Evolutionary conservation across 768 basidiomycete species (phyloP).

Genomic region (Mycena chlorophos): DNA sequence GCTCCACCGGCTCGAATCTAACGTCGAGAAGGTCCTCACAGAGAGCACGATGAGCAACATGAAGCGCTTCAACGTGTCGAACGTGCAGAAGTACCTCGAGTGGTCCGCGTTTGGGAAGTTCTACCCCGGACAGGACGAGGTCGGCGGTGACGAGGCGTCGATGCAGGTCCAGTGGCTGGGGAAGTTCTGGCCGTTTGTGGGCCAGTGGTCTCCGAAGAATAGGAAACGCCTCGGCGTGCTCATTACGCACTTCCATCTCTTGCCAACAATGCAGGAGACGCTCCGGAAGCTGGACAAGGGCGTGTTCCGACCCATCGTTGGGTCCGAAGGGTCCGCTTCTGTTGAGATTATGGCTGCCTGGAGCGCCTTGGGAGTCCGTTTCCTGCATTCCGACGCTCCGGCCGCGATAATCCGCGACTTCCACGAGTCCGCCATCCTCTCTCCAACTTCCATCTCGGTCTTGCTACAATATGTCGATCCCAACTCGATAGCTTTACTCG

Average conservation of each 20-base stretch:
- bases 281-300: conserved; percentile 14
- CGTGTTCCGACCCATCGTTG: conserved; percentile 11
- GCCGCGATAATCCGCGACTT: neutral
- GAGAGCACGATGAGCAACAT: conserved; percentile 4
- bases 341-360: conserved; percentile 7
- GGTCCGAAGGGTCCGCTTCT: neutral
- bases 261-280: conserved; percentile 20
- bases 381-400: conserved; percentile 21
- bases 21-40: neutral
- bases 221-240: conserved; percentile 6
- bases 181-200: conserved; percentile 30
- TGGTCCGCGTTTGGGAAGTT: conserved; percentile 6
- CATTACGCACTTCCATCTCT: conserved; percentile 16
- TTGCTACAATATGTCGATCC: conserved; percentile 13
- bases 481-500: neutral
- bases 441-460: conserved; percentile 1
- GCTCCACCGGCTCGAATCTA: conserved; percentile 6
- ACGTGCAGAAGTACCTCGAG: conserved; percentile 21
- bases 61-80: conserved; percentile 1
- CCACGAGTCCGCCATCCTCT: neutral
- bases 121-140: conserved; percentile 16
- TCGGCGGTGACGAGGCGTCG: neutral
- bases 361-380: conserved; percentile 19
- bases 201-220: conserved; percentile 5
- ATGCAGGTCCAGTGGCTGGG: conserved; percentile 26